Conservation (phyloP, 108 stramenopile species). For the Nannochloropsis oceanica region DNA sequence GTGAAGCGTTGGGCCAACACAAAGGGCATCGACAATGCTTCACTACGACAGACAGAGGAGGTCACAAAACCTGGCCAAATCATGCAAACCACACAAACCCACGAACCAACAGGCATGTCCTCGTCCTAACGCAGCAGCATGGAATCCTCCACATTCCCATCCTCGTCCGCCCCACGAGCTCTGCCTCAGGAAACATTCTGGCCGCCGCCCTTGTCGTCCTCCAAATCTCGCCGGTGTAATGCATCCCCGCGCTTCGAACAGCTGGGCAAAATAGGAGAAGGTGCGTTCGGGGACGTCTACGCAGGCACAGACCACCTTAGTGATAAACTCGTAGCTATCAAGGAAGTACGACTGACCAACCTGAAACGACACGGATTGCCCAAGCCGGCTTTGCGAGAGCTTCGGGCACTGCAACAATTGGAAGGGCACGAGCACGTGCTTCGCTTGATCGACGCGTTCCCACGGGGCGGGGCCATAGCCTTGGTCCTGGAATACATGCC, state of each 20-base stretch:
- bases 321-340: background rate
- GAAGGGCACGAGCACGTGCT: background rate
- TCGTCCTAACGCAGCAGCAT: too few species aligned
- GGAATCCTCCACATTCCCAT: too few species aligned
- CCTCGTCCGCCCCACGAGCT: too few species aligned
- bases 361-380: background rate
- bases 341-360: background rate
- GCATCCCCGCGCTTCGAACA: background rate
- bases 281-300: background rate
- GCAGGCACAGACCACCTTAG: background rate
- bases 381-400: constrained; percentile 10
- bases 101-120: too few species aligned
- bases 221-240: background rate
- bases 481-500: constrained; percentile 25
- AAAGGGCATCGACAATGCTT: too few species aligned
- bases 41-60: too few species aligned
- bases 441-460: constrained; percentile 2
- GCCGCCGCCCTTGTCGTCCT: too few species aligned
- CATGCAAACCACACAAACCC: too few species aligned
- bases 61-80: too few species aligned
- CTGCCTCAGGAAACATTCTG: too few species aligned
- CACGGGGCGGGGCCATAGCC: background rate
- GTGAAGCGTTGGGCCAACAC: too few species aligned
- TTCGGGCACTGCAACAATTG: background rate
- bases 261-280: background rate